Conservation (phyloP, 1,284 basidiomycete species). For the Sphaerobolus stellatus region DNA sequence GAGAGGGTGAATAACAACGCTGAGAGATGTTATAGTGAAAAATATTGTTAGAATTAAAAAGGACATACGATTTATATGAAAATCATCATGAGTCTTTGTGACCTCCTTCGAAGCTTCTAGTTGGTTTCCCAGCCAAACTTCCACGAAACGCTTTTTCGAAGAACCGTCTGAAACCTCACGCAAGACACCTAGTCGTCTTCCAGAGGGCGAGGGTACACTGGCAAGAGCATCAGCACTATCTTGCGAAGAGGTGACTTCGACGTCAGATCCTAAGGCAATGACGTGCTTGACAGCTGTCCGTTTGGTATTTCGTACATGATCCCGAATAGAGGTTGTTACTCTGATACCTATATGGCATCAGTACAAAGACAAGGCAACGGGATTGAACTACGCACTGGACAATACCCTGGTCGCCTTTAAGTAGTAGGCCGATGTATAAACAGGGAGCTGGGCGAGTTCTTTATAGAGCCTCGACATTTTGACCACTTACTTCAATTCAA, state of each 20-base stretch:
- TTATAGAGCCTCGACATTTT: constrained; percentile 20
- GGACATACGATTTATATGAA: constrained; percentile 58
- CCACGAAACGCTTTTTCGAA: constrained; percentile 53
- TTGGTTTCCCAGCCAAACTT: constrained; percentile 53
- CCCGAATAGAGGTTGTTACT: constrained; percentile 43
- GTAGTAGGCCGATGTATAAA: constrained; percentile 26
- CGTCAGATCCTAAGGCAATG: constrained; percentile 27
- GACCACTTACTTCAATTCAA: too few relatives aligned
- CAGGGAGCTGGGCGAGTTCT: constrained; percentile 26
- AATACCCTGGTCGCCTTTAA: constrained; percentile 18
- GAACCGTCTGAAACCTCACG: constrained; percentile 37
- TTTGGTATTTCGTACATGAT: constrained; percentile 51
- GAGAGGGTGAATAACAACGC: constrained; percentile 49
- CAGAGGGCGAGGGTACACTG: constrained; percentile 46
- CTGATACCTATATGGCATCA: constrained; percentile 37
- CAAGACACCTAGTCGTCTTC: constrained; percentile 44
- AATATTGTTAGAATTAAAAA: neutral
- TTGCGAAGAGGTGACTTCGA: constrained; percentile 30
- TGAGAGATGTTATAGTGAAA: constrained; percentile 23
- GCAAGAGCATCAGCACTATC: constrained; percentile 45
- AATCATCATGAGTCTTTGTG: constrained; percentile 56
- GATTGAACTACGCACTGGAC: neutral
- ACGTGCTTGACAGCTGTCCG: constrained; percentile 45
- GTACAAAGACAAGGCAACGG: neutral
- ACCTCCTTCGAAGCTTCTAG: constrained; percentile 53